Evolutionary conservation across 345 rosid genomes (phyloP), one percentile per base, ranked within the genome.

Genomic region (Abelmoschus esculentus): DNA sequence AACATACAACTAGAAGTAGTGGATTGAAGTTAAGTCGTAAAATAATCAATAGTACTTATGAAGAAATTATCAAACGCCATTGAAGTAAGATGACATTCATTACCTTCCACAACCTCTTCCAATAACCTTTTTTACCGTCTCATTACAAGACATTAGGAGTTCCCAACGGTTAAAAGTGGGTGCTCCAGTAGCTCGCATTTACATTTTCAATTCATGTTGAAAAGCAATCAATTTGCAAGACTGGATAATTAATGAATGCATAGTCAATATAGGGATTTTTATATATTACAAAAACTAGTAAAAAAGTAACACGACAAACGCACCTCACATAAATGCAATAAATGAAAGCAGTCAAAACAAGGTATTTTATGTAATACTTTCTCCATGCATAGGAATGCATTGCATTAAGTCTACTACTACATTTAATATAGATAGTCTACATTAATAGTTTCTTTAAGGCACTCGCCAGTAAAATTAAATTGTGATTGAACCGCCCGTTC

Each of bases 81-180:
- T 4, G 55, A 58, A 68, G 17, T 34, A 64, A 72, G 63, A 72
- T 63, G 67, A 73, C 18, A 67, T 55, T 54, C 17, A 67, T 63
- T 19, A 49, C 40, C 57, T 29, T 52, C 59, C 31, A 67, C 46
- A 10, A 14, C 61, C 32, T 17, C 26, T 28, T 42, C 70, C 28
- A 28, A 49, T 7, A 49, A 17, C 4, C 53, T 22, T 26, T 28
- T 47, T 66, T 29, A 22, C 68, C 6, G 34, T 64, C 36, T 29
- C 10, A 1, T 18, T 46, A 13, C 26, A 22, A 65, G 36, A 14
- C 4, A 10, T 1, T 38, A 65, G 13, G 9, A 17, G 49, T 28
- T 65, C 19, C 52, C 67, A 40, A 63, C 19, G 36, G 19, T 42
- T 65, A 44, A 26, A 31, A 9, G 17, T 36, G 47, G 18, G 57